A percentile compares a stretch with the other conserved stretches of the same genome.
Conservation (phyloP, 129 eudicot species). For the Arctium minus region DNA sequence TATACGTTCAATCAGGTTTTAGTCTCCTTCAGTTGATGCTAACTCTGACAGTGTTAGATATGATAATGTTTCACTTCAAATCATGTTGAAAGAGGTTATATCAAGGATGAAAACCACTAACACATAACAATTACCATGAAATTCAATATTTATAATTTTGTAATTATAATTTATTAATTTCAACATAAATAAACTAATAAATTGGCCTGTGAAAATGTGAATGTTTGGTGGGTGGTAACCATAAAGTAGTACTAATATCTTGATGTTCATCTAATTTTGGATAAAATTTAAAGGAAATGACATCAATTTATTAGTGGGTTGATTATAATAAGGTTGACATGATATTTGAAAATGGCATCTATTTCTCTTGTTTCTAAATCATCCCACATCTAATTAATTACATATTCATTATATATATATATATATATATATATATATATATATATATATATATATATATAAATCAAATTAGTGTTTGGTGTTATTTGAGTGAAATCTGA, state of each 20-base stretch:
- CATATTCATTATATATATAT: background rate
- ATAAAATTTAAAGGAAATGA: constrained; percentile 21
- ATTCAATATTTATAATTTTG: background rate
- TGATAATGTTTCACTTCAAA: background rate
- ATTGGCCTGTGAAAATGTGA: background rate
- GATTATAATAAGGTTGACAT: constrained; percentile 14
- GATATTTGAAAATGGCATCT: constrained; percentile 13
- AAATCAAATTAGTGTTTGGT: no score
- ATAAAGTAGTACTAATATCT: constrained; percentile 22
- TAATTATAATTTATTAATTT: background rate
- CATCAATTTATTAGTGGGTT: constrained; percentile 22
- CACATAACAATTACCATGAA: background rate
- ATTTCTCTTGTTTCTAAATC: constrained; percentile 3
- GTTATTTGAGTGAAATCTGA: no score
- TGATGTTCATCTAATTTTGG: constrained; percentile 29
- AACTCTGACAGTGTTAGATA: background rate
- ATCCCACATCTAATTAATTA: background rate
- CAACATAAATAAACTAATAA: no score
- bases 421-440: no score
- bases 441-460: no score
- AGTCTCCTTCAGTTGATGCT: background rate
- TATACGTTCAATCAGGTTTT: background rate
- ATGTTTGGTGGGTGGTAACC: constrained; percentile 14
- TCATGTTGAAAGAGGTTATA: background rate
- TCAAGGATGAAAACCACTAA: background rate